phyloP scores from a whole-genome alignment of 345 rosid species.

The Psidium guajava region DNA sequence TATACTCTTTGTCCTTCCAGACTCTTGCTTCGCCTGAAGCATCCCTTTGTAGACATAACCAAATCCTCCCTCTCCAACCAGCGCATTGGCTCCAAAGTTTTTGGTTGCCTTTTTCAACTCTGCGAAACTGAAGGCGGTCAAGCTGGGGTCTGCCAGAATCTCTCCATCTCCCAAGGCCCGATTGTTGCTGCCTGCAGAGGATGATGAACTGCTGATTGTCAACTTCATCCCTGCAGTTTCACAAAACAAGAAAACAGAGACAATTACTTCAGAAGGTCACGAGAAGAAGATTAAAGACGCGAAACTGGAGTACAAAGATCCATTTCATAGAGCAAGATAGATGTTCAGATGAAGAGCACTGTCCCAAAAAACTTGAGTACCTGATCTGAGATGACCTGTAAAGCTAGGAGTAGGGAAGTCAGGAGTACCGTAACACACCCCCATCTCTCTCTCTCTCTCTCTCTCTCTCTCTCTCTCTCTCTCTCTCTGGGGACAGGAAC shows the following conservation, averaged over 20 bases:
- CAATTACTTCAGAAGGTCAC: background rate
- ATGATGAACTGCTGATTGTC: conserved; percentile 1
- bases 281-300: background rate
- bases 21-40: no score
- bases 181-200: background rate
- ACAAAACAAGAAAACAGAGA: background rate
- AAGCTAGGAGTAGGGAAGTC: conserved; percentile 1
- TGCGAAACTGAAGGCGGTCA: background rate
- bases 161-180: background rate
- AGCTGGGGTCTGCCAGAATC: background rate
- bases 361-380: background rate
- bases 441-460: conserved; percentile 1
- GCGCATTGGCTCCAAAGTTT: background rate
- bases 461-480: background rate
- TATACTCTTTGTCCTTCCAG: background rate
- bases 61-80: background rate
- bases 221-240: background rate
- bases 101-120: background rate
- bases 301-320: background rate
- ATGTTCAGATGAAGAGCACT: background rate
- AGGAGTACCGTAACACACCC: conserved; percentile 7
- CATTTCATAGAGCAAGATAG: background rate
- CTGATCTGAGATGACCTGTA: background rate
- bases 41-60: no score
- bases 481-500: no score